These are phyloP conservation scores for Stagonosporopsis vannaccii DNA, from an alignment of 2,329 filamentous ascomycete genomes.

Conservation along the genomic window DNA sequence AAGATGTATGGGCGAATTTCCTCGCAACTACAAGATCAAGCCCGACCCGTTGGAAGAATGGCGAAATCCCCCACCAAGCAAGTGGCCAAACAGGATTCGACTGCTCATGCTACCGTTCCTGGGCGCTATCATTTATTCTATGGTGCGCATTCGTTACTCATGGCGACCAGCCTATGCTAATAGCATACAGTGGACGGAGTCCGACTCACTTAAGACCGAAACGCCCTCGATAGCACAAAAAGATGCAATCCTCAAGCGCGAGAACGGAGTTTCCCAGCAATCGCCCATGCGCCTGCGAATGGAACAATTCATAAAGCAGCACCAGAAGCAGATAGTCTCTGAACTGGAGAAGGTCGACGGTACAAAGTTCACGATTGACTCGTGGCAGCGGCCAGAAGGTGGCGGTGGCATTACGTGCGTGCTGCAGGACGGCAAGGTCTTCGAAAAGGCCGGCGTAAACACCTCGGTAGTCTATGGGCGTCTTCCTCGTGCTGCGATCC, in stretches of 20 bases:
- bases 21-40: constrained; percentile 30
- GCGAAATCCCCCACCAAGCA: constrained; percentile 47
- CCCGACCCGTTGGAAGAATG: constrained; percentile 41
- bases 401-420: constrained; percentile 95
- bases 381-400: constrained; percentile 86
- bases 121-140: constrained; percentile 64
- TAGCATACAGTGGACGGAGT: constrained; percentile 39
- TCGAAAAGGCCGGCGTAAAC: constrained; percentile 97
- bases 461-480: constrained; percentile 94
- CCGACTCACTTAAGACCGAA: constrained; percentile 59
- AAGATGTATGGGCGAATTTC: constrained; percentile 30
- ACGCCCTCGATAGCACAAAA: constrained; percentile 79
- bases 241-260: constrained; percentile 81
- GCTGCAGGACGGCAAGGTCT: constrained; percentile 93
- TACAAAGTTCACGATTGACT: constrained; percentile 79
- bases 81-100: constrained; percentile 52
- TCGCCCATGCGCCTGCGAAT: constrained; percentile 98
- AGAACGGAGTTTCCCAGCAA: constrained; percentile 73
- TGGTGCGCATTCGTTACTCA: constrained; percentile 55
- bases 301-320: constrained; percentile 94
- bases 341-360: constrained; percentile 87
- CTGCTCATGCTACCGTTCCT: constrained; percentile 59
- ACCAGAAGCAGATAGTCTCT: constrained; percentile 86
- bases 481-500: constrained; percentile 84
- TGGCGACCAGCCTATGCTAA: constrained; percentile 2